phyloP scores from a whole-genome alignment of 2,329 filamentous ascomycete genomes.

The Stemphylium lycopersici region DNA sequence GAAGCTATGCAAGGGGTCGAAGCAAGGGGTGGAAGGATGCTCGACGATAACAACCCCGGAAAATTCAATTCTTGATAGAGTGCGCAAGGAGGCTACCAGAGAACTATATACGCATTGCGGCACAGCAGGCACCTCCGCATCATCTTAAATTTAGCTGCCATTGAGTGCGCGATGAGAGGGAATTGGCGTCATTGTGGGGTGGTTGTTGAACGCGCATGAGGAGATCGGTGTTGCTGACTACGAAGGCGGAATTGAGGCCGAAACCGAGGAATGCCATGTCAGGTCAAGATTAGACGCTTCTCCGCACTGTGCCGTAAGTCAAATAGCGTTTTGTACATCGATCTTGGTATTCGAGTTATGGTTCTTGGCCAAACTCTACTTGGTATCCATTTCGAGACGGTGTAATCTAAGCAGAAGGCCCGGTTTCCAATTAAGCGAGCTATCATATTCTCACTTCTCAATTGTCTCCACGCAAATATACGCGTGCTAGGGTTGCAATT shows the following conservation, averaged over 20 bases:
- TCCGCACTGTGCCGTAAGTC: too few relatives aligned
- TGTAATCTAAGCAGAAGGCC: too few relatives aligned
- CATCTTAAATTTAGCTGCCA: conserved; percentile 1
- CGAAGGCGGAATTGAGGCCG: conserved; percentile 2
- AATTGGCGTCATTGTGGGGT: conserved; percentile 27
- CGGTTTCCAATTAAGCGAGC: too few relatives aligned
- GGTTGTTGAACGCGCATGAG: not conserved
- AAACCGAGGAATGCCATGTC: not conserved
- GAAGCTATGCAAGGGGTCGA: not conserved
- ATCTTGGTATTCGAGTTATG: too few relatives aligned
- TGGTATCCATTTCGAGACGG: too few relatives aligned
- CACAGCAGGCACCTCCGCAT: not conserved
- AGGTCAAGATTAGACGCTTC: too few relatives aligned
- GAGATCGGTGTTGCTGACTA: not conserved
- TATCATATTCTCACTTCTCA: too few relatives aligned
- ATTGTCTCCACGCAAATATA: not conserved
- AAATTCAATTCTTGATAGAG: conserved; percentile 8
- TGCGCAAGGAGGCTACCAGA: too few relatives aligned
- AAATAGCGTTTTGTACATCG: too few relatives aligned
- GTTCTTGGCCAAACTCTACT: too few relatives aligned
- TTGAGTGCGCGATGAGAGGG: not conserved
- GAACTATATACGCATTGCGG: not conserved
- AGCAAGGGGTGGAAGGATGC: not conserved
- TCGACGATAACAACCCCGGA: not conserved
- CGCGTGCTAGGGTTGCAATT: not conserved